These are phyloP conservation scores for Bryoglossum gracile DNA, from an alignment of 495 filamentous ascomycete species.

Conservation along the genomic window DNA sequence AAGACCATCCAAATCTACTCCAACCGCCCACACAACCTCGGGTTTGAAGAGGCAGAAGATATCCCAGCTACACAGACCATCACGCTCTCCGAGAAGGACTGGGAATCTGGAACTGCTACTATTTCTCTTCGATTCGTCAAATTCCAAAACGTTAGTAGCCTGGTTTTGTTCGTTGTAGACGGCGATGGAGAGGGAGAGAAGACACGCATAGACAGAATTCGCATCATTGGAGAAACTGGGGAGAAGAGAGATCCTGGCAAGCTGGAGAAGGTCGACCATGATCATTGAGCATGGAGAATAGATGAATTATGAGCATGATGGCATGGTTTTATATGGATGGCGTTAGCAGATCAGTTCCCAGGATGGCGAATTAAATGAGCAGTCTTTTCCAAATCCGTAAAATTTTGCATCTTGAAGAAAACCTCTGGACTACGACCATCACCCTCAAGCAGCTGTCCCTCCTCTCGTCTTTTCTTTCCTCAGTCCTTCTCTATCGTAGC, in stretches of 20 bases:
- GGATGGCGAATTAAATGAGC: background rate
- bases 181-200: constrained; percentile 83
- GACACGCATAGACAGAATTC: constrained; percentile 75
- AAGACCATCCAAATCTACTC: constrained; percentile 75
- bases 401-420: too few relatives aligned
- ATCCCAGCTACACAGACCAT: constrained; percentile 69
- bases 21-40: constrained; percentile 80
- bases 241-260: constrained; percentile 91
- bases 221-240: constrained; percentile 85
- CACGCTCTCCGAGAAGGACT: constrained; percentile 64
- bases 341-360: constrained; percentile 11
- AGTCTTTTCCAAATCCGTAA: background rate
- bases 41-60: constrained; percentile 93
- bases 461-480: too few relatives aligned
- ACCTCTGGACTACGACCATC: too few relatives aligned
- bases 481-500: too few relatives aligned
- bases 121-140: constrained; percentile 87
- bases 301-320: background rate
- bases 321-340: constrained; percentile 10
- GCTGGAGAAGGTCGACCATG: constrained; percentile 86
- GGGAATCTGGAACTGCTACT: constrained; percentile 84
- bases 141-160: constrained; percentile 83
- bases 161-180: constrained; percentile 85
- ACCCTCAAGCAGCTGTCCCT: too few relatives aligned
- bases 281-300: constrained; percentile 52